A percentile compares a stretch with the other conserved stretches of the same genome.
Conservation (phyloP, 176 grass and related monocot genomes). For the Oryza meridionalis region DNA sequence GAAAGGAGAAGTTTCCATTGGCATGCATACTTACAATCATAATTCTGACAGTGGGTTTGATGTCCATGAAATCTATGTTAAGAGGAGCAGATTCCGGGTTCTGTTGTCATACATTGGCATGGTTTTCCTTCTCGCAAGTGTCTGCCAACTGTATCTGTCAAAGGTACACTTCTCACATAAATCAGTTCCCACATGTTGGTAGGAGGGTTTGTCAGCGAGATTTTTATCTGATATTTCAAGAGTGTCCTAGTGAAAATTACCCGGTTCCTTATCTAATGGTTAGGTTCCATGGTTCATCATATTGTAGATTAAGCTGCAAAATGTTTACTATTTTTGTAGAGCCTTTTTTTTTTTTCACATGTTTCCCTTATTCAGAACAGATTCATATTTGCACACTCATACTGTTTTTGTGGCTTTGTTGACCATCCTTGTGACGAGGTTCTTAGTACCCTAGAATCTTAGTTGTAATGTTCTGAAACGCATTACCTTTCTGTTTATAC, state of each 20-base stretch:
- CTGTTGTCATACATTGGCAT: slow-evolving; percentile 58
- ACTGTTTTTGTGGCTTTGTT: slow-evolving; percentile 3
- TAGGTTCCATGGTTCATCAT: not conserved
- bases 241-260: not conserved
- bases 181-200: not conserved
- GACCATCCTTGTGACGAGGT: not conserved
- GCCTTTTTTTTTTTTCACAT: not conserved
- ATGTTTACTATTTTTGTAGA: not conserved
- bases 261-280: not conserved
- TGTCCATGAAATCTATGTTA: slow-evolving; percentile 67
- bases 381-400: not conserved
- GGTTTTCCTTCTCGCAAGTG: slow-evolving; percentile 50
- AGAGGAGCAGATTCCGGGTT: slow-evolving; percentile 56
- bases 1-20: slow-evolving; percentile 17
- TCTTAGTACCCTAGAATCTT: not conserved
- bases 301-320: not conserved
- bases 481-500: not conserved
- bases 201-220: not conserved
- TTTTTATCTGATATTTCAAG: not conserved
- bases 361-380: slow-evolving; percentile 3
- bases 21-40: slow-evolving; percentile 50
- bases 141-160: slow-evolving; percentile 38
- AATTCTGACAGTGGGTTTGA: slow-evolving; percentile 48
- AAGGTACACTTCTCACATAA: slow-evolving; percentile 47
- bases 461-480: not conserved